phyloP scores from a whole-genome alignment of 768 basidiomycete species.

The Termitomyces sp. region DNA sequence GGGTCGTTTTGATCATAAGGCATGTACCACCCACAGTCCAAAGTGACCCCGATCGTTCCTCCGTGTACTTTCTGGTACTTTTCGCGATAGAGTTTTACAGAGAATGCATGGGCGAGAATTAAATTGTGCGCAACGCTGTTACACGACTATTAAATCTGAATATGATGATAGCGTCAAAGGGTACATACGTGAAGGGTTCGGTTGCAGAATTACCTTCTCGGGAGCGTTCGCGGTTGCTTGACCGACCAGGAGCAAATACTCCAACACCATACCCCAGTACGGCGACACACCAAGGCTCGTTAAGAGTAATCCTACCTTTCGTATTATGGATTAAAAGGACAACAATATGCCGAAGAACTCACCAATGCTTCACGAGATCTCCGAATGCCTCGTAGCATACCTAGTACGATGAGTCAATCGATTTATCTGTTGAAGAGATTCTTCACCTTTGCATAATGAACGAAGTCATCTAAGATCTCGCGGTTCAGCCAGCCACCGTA shows the following conservation, averaged over 20 bases:
- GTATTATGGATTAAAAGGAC: neutral
- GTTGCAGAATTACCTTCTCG: slow-evolving; percentile 56
- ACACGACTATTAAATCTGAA: neutral
- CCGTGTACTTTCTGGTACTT: slow-evolving; percentile 50
- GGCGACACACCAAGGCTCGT: slow-evolving; percentile 71
- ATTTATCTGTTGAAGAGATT: neutral
- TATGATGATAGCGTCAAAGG: neutral
- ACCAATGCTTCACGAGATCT: slow-evolving; percentile 73
- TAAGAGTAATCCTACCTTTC: slow-evolving; percentile 55
- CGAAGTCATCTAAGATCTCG: slow-evolving; percentile 60
- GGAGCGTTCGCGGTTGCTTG: slow-evolving; percentile 54
- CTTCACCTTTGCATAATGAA: slow-evolving; percentile 51
- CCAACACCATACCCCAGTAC: slow-evolving; percentile 64
- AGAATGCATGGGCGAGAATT: slow-evolving; percentile 67
- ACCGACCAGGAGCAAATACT: slow-evolving; percentile 66
- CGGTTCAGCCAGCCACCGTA: slow-evolving; percentile 77
- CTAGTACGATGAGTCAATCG: slow-evolving; percentile 22
- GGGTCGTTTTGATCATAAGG: slow-evolving; percentile 60
- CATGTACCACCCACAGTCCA: slow-evolving; percentile 64
- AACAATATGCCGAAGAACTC: slow-evolving; percentile 1
- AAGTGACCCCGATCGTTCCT: slow-evolving; percentile 69
- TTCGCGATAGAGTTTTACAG: slow-evolving; percentile 60
- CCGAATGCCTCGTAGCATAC: slow-evolving; percentile 70
- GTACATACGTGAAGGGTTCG: slow-evolving; percentile 60
- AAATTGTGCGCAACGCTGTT: slow-evolving; percentile 63